A percentile compares a stretch with the other conserved stretches of the same genome.
phyloP scores from a whole-genome alignment of 2,329 filamentous ascomycete species.

The Fusarium sp. region DNA sequence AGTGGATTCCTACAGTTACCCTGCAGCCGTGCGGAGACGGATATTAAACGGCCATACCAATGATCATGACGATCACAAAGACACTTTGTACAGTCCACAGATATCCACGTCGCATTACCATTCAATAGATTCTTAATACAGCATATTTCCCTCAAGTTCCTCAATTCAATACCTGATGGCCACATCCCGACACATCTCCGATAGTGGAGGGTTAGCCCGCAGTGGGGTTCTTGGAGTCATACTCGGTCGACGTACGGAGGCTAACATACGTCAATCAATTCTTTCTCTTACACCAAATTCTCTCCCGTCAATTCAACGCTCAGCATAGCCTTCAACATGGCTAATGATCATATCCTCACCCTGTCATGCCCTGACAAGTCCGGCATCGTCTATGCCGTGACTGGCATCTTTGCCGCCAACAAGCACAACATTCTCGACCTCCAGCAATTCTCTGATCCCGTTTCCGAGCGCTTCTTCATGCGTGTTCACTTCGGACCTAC shows the following conservation, averaged over 20 bases:
- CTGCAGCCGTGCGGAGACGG: constrained; percentile 25
- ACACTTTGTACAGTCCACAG: not conserved
- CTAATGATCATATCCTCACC: constrained; percentile 77
- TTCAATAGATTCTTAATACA: not conserved
- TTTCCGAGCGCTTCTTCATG: constrained; percentile 86
- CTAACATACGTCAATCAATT: constrained; percentile 8
- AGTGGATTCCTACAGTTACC: constrained; percentile 8
- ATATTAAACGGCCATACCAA: constrained; percentile 11
- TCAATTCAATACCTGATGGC: not conserved
- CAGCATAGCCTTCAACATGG: constrained; percentile 49
- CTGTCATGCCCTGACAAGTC: constrained; percentile 87
- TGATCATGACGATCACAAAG: not conserved
- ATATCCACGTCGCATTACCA: not conserved
- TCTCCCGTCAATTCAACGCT: not conserved
- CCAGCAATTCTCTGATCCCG: constrained; percentile 84
- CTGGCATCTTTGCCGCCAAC: constrained; percentile 78
- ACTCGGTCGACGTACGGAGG: constrained; percentile 18
- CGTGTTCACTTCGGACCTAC: constrained; percentile 82
- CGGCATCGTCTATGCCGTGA: constrained; percentile 87
- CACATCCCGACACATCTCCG: constrained; percentile 26
- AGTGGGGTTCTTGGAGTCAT: constrained; percentile 45
- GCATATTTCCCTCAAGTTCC: constrained; percentile 1
- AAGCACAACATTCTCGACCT: constrained; percentile 85
- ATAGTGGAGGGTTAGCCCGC: constrained; percentile 45
- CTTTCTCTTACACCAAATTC: constrained; percentile 5